phyloP scores from a whole-genome alignment of 2,329 filamentous ascomycete species.

The Aspergillus amoenus region DNA sequence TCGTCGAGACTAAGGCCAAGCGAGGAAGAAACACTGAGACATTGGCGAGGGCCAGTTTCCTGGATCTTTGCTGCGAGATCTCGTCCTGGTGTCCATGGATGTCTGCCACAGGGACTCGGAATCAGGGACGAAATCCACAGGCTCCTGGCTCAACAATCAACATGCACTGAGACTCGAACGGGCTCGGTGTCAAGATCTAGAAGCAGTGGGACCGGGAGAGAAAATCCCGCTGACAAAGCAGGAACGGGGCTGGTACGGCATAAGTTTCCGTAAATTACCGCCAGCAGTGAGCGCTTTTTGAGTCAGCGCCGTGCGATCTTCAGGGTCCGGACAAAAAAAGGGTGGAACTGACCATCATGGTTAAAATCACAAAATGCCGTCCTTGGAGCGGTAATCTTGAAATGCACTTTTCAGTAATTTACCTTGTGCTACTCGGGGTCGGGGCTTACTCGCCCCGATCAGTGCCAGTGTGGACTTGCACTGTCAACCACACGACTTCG shows the following conservation, averaged over 20 bases:
- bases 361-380: not conserved
- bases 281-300: not conserved
- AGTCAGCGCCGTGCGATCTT: constrained; percentile 4
- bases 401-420: not conserved
- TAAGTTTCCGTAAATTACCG: not conserved
- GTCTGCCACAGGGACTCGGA: no score
- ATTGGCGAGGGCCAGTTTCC: no score
- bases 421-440: no score
- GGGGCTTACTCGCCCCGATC: no score
- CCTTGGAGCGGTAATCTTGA: not conserved
- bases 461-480: no score
- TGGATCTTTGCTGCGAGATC: no score
- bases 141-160: no score
- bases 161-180: not conserved
- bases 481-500: not conserved
- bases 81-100: no score
- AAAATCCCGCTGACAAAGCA: not conserved
- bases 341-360: not conserved
- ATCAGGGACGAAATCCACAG: no score
- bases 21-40: no score
- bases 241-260: not conserved
- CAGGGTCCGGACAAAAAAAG: constrained; percentile 8
- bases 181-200: not conserved
- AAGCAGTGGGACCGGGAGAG: not conserved
- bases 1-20: not conserved